Base-by-base conservation (phyloP, 2,329 filamentous ascomycete genomes). In the Verticillium nubilum region DNA sequence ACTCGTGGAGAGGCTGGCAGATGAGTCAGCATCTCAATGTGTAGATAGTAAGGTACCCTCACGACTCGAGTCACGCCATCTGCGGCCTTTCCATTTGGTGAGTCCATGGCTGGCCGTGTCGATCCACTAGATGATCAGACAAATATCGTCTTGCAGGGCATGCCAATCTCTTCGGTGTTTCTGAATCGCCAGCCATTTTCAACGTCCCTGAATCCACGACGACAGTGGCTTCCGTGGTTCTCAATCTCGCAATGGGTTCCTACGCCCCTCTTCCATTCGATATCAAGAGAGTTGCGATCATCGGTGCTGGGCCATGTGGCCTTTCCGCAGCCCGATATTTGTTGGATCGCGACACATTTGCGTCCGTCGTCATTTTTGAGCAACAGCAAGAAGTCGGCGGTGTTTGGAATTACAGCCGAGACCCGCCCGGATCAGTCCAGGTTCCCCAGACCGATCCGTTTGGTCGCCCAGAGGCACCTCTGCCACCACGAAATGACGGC, bases 261-360 rank as follows among this genome's bases (percentile, higher is more conserved):
- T 60, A 62, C 53, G 57, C 42, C 12, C 60, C 64, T 7, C 50
- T 56, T 4, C 59, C 59, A 4, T 86, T 85, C 68, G 64, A 76
- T 62, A 80, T 90, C 55, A 80, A 80, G 61, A 83, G 74, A 53
- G 80, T 97, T 64, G 91, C 90, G 65, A 80, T 97, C 61, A 86
- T 97, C 64, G 93, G 93, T 25, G 92, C 90, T 10, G 93, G 93
- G 0, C 90, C 93, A 0, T 85, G 84, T 63, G 93, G 94, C 4
- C 78, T 97, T 4, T 85, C 88, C 27, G 86, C 89, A 26, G 91
- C 91, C 58, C 95, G 92, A 80, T 93, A 93, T 68, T 80, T 97
- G 19, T 71, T 84, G 12, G 91, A 89, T 0, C 92, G 88, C 80
- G 68, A 78, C 37, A 64, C 71, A 1, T 95, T 95, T 68, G 76